These are phyloP conservation scores for Colletotrichum lini DNA, from an alignment of 2,329 filamentous ascomycete genomes.

Conservation along the genomic window DNA sequence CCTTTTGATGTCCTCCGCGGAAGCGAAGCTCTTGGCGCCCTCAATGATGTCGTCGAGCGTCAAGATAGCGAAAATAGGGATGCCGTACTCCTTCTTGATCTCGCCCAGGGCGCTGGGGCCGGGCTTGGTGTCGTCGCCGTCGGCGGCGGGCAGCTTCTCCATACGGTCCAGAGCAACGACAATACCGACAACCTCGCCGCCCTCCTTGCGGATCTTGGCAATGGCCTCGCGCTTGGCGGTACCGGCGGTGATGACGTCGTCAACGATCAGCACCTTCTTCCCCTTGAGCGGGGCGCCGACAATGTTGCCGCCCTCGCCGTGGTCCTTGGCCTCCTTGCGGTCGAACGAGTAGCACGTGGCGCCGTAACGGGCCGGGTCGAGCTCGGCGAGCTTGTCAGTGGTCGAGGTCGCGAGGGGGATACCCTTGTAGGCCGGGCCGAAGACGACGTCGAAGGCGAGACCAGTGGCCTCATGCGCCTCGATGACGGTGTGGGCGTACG, in stretches of 20 bases:
- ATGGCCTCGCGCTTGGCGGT: constrained; percentile 96
- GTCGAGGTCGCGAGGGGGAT: constrained; percentile 90
- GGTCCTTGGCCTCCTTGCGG: constrained; percentile 95
- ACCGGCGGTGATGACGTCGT: constrained; percentile 96
- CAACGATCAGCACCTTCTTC: constrained; percentile 89
- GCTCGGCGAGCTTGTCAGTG: constrained; percentile 79
- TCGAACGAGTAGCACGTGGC: constrained; percentile 90
- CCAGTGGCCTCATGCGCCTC: constrained; percentile 57
- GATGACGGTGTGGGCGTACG: constrained; percentile 81
- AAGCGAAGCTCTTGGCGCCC: constrained; percentile 74
- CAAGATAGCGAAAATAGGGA: constrained; percentile 87
- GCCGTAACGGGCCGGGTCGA: constrained; percentile 77
- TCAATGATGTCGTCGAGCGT: constrained; percentile 87
- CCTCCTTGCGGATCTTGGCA: constrained; percentile 87
- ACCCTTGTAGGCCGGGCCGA: constrained; percentile 96
- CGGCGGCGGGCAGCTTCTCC: constrained; percentile 81
- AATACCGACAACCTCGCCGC: constrained; percentile 87
- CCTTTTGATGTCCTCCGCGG: constrained; percentile 73
- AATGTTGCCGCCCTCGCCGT: constrained; percentile 94
- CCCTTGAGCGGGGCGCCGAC: constrained; percentile 89
- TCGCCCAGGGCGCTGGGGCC: constrained; percentile 88
- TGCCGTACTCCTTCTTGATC: constrained; percentile 84
- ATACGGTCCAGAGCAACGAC: constrained; percentile 90
- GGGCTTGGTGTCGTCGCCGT: constrained; percentile 76
- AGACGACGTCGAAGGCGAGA: constrained; percentile 85